phyloP scores from a whole-genome alignment of 768 basidiomycete genomes.

The Pisolithus tinctorius region DNA sequence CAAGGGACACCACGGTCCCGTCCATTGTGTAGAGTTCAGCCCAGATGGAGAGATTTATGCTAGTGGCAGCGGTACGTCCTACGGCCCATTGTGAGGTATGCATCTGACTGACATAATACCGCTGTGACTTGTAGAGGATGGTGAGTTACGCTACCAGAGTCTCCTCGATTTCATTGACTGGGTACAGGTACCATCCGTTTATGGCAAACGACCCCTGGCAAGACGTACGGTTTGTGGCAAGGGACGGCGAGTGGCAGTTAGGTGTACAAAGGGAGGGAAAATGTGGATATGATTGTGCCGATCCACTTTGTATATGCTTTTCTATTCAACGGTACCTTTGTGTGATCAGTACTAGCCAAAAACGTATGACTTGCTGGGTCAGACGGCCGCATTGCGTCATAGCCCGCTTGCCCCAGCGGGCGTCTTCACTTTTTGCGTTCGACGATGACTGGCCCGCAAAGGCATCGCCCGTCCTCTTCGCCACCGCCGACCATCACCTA shows the following conservation, averaged over 20 bases:
- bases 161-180: slow-evolving; percentile 4
- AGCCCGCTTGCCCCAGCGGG: neutral
- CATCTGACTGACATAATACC: slow-evolving; percentile 6
- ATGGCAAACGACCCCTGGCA: slow-evolving; percentile 96
- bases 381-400: too few relatives aligned
- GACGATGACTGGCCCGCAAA: slow-evolving; percentile 1
- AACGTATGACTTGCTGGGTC: too few relatives aligned
- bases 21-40: slow-evolving; percentile 88
- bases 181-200: slow-evolving; percentile 81
- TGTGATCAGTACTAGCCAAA: too few relatives aligned
- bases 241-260: slow-evolving; percentile 39
- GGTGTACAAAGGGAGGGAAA: slow-evolving; percentile 24
- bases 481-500: slow-evolving; percentile 37
- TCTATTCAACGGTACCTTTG: too few relatives aligned
- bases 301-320: too few relatives aligned
- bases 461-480: slow-evolving; percentile 3
- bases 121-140: slow-evolving; percentile 52
- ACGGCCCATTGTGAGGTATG: slow-evolving; percentile 3
- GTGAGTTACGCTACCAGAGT: slow-evolving; percentile 32
- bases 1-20: slow-evolving; percentile 97
- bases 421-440: neutral
- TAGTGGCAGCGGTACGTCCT: slow-evolving; percentile 82
- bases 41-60: slow-evolving; percentile 98
- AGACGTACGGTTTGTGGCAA: slow-evolving; percentile 89
- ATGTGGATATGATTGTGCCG: neutral